These are phyloP conservation scores for Teunomyces gatunensis DNA, from an alignment of 805 yeast genomes.

Conservation along the genomic window DNA sequence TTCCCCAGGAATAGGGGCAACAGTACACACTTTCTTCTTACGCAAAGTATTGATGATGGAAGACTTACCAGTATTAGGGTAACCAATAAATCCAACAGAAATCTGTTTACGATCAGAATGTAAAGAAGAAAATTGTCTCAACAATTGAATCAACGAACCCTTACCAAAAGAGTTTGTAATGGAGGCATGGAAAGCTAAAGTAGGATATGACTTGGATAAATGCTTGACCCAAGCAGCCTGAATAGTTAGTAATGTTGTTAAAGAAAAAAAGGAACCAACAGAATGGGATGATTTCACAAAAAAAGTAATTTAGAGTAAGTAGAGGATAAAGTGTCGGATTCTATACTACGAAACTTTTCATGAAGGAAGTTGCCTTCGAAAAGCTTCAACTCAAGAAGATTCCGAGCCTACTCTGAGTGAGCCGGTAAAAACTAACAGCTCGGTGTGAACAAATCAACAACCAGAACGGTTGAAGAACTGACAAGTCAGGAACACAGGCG, in stretches of 20 bases:
- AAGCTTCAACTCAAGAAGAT: conserved; percentile 82
- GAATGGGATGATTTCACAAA: not conserved
- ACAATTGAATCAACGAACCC: conserved; percentile 88
- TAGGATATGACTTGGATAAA: conserved; percentile 86
- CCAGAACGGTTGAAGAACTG: conserved; percentile 39
- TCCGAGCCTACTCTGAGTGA: conserved; percentile 51
- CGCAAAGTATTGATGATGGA: conserved; percentile 92
- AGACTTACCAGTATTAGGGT: conserved; percentile 98
- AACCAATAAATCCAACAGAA: conserved; percentile 95
- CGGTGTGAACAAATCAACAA: conserved; percentile 30
- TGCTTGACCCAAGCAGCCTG: conserved; percentile 99
- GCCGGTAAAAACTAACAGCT: conserved; percentile 38
- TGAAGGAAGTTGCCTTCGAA: conserved; percentile 23
- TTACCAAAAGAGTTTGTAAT: conserved; percentile 97
- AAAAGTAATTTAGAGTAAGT: conserved; percentile 1
- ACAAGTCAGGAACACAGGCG: conserved; percentile 46
- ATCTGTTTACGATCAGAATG: conserved; percentile 94
- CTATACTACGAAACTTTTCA: conserved; percentile 80
- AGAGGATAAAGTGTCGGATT: conserved; percentile 57
- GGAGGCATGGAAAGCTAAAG: conserved; percentile 96
- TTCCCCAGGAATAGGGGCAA: conserved; percentile 98
- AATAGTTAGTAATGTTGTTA: conserved; percentile 23
- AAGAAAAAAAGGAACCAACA: not conserved
- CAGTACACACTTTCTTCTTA: conserved; percentile 92
- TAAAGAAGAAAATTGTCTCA: conserved; percentile 87